These are phyloP conservation scores for Byssothecium circinans DNA, from an alignment of 2,329 filamentous ascomycete species.

Conservation along the genomic window DNA sequence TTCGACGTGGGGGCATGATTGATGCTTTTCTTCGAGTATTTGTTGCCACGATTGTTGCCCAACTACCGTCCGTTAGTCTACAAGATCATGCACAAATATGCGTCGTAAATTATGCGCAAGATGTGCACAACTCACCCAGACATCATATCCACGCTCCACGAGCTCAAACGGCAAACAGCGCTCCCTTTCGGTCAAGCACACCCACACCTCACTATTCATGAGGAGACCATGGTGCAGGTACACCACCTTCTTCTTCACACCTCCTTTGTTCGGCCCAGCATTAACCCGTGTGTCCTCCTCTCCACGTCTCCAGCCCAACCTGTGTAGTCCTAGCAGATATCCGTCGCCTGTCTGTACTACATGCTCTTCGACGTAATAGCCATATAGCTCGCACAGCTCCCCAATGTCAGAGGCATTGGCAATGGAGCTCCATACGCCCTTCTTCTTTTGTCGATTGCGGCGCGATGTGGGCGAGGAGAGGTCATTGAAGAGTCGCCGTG, in stretches of 20 bases:
- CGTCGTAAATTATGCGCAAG: too few species aligned
- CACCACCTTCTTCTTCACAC: conserved; percentile 76
- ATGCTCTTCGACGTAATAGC: conserved; percentile 94
- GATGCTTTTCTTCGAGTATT: conserved; percentile 95
- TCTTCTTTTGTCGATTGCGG: conserved; percentile 67
- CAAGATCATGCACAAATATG: too few species aligned
- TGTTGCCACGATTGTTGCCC: conserved; percentile 97
- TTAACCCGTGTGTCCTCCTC: conserved; percentile 83
- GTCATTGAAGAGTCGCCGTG: conserved; percentile 78
- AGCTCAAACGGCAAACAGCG: conserved; percentile 85
- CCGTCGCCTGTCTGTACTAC: conserved; percentile 93
- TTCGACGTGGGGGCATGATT: conserved; percentile 71
- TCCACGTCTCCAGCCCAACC: conserved; percentile 78
- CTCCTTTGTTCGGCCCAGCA: conserved; percentile 57
- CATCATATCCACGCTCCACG: conserved; percentile 89
- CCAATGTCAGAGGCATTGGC: conserved; percentile 88
- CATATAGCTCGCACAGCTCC: conserved; percentile 88
- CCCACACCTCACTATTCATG: conserved; percentile 99
- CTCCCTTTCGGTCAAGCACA: conserved; percentile 83
- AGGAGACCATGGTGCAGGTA: conserved; percentile 95
- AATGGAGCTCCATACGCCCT: conserved; percentile 74
- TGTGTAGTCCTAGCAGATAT: conserved; percentile 86
- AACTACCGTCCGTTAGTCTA: conserved; percentile 57
- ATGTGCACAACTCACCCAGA: conserved; percentile 68
- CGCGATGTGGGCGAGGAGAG: conserved; percentile 71